Evolutionary conservation across 345 rosid genomes (phyloP), one percentile per base, ranked within the genome.

Genomic region (Populus tremula): DNA sequence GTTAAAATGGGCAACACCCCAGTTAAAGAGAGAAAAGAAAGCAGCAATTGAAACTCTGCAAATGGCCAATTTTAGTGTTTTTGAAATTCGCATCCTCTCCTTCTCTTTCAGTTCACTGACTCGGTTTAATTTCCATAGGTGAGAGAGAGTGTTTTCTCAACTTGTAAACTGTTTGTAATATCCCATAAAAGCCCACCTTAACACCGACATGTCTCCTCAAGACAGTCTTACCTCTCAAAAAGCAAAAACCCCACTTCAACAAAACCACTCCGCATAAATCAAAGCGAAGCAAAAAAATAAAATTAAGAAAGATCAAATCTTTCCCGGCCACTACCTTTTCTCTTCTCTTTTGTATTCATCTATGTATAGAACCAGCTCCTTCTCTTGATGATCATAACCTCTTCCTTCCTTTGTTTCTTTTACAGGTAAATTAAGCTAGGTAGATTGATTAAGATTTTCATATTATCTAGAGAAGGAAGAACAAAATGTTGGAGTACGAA

Each of bases 401-500:
- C 27, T 56, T 73, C 16, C 56, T 23, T 39, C 66, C 16, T 67
- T 1, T 75, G 27, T 47, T 18, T 64, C 36, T 45, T 18, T 47
- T 75, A 4, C 79, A 69, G 71, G 41, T 75, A 27, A 21, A 17
- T 59, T 36, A 61, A 45, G 70, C 27, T 14, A 21, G 45, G 11
- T 65, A 18, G 18, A 13, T 13, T 33, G 18, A 10, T 23, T 59
- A 59, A 59, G 64, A 23, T n/a, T 59, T 59, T 25, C 29, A n/a
- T 23, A 23, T 59, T 59, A 11, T 59, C 64, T 8, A 9, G 29
- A 9, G 5, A 23, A n/a, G n/a, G 13, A 41, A 41, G 12, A 41
- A 41, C 13, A 82, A 79, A 80, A 94, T 94, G 98, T 64, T 92
- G 89, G 98, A 89, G 77, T 94, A 92, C 86, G 97, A 90, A 75